phyloP scores from a whole-genome alignment of 2,329 filamentous ascomycete species.

The Chaetomium olivaceum region DNA sequence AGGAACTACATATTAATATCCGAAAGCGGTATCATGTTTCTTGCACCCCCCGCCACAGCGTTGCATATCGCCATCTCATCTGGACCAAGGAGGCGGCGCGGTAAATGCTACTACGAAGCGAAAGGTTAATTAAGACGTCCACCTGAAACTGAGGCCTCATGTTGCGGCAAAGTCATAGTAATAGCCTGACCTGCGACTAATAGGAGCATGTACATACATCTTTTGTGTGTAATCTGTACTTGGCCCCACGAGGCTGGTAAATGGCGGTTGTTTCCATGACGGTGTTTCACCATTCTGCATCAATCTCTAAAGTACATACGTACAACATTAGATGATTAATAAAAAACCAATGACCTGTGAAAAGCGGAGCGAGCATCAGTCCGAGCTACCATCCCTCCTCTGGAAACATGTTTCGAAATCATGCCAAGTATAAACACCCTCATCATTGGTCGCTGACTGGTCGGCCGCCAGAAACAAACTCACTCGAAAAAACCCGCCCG shows the following conservation, averaged over 20 bases:
- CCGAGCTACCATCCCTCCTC: not conserved
- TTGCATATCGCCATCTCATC: not conserved
- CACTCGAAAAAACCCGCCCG: not conserved
- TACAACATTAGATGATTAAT: not conserved
- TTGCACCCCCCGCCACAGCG: not conserved
- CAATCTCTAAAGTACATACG: not conserved
- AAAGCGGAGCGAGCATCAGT: not conserved
- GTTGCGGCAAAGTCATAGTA: not conserved
- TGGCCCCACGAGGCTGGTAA: not conserved
- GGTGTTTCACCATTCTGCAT: not conserved
- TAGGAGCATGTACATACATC: not conserved
- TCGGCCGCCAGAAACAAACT: not conserved
- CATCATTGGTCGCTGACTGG: not conserved
- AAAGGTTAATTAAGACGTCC: not conserved
- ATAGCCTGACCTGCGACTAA: not conserved
- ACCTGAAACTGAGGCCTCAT: constrained; percentile 14
- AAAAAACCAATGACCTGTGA: not conserved
- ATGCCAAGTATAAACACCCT: not conserved
- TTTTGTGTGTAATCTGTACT: not conserved
- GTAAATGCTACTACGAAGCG: not conserved
- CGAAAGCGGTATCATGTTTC: not conserved
- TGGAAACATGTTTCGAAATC: constrained; percentile 9
- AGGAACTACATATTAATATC: too few relatives aligned
- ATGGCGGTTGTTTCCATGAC: not conserved
- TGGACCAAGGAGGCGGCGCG: constrained; percentile 14